Conservation (phyloP, 2,329 filamentous ascomycete genomes). For the Talaromyces sp. region DNA sequence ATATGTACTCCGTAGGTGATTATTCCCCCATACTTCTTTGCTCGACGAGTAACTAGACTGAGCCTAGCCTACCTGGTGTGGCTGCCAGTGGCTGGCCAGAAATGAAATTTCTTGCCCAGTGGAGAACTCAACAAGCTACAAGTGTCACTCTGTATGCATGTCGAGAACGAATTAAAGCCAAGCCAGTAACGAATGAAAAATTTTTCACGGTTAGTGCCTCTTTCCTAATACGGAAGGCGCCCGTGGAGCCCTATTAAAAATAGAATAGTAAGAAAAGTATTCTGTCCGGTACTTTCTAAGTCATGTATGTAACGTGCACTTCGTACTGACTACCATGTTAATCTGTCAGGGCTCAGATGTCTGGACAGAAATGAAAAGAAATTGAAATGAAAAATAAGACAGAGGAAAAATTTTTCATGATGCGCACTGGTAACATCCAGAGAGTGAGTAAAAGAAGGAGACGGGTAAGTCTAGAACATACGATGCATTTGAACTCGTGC, state of each 20-base stretch:
- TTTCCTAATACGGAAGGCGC: not conserved
- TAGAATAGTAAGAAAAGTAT: not conserved
- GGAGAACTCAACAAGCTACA: not conserved
- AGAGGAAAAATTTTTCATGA: not conserved
- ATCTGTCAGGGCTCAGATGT: not conserved
- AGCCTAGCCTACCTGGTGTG: not conserved
- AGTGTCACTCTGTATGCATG: not conserved
- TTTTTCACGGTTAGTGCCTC: not conserved
- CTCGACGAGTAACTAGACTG: not conserved
- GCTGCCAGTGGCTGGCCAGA: not conserved
- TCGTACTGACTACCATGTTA: not conserved
- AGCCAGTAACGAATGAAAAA: not conserved
- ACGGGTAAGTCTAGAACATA: not conserved
- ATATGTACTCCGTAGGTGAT: not conserved
- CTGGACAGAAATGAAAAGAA: not conserved
- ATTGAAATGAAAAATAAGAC: too few species aligned
- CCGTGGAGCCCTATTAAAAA: not conserved
- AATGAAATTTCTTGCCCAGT: not conserved
- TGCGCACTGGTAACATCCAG: not conserved
- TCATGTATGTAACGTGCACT: not conserved
- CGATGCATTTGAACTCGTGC: not conserved
- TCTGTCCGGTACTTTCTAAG: not conserved
- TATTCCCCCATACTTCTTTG: slow-evolving; percentile 1
- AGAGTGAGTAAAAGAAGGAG: not conserved
- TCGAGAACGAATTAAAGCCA: not conserved